Conservation (phyloP, 2,329 filamentous ascomycete genomes). For the Acarospora socialis region DNA sequence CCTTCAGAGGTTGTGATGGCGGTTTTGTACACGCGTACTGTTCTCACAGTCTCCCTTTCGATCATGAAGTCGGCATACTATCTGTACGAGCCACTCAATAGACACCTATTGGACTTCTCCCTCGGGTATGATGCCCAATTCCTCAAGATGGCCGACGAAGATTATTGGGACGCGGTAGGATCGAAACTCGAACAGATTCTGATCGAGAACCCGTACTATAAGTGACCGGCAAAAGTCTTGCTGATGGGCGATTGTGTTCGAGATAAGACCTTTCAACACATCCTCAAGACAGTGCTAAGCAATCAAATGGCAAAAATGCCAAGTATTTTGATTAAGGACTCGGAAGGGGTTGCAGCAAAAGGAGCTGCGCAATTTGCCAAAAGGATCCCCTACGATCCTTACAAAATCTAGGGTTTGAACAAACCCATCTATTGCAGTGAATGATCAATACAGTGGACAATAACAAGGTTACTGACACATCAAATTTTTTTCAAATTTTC, state of each 20-base stretch:
- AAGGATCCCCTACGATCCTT: conserved; percentile 2
- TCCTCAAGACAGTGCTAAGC: background rate
- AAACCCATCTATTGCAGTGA: too few species aligned
- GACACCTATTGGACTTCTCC: conserved; percentile 1
- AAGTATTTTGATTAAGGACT: background rate
- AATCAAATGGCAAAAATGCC: background rate
- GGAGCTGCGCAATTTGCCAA: conserved; percentile 7
- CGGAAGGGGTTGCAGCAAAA: conserved; percentile 3
- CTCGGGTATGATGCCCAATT: background rate
- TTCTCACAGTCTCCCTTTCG: conserved; percentile 3
- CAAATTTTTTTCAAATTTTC: too few species aligned
- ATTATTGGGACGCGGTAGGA: conserved; percentile 6
- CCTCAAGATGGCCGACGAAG: background rate
- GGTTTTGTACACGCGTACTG: conserved; percentile 6
- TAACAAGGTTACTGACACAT: too few species aligned
- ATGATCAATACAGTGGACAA: too few species aligned
- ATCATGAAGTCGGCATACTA: conserved; percentile 1
- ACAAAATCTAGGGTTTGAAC: too few species aligned
- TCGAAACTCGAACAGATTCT: conserved; percentile 1
- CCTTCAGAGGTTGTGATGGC: conserved; percentile 6
- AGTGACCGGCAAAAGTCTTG: conserved; percentile 4
- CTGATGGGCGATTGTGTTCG: conserved; percentile 4
- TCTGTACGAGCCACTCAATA: conserved; percentile 7
- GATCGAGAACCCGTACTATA: conserved; percentile 1
- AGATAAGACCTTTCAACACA: background rate